Evolutionary conservation across 306 rosid species (phyloP).

Genomic region (Quercus gilva): DNA sequence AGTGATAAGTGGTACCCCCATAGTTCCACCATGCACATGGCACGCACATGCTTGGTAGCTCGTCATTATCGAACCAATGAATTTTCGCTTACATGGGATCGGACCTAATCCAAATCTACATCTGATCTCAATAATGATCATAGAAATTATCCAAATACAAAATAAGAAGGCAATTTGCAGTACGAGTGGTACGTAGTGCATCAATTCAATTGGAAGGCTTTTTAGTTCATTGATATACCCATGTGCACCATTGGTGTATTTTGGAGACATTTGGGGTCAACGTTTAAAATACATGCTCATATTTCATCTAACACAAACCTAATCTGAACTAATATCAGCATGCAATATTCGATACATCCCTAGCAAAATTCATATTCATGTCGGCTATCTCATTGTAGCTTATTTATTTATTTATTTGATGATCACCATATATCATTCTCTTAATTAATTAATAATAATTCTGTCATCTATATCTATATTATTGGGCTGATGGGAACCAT

Average conservation of each 20-base stretch:
- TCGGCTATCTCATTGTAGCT: slow-evolving; percentile 11
- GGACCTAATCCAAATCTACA: slow-evolving; percentile 22
- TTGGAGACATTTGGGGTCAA: slow-evolving; percentile 51
- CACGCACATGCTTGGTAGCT: slow-evolving; percentile 40
- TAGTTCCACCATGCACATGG: slow-evolving; percentile 45
- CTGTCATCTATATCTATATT: no score
- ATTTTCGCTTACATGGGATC: slow-evolving; percentile 10
- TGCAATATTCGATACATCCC: slow-evolving; percentile 1
- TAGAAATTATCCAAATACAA: not conserved
- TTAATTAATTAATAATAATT: no score
- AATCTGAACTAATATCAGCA: slow-evolving; percentile 15
- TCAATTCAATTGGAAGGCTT: not conserved
- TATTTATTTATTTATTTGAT: not conserved
- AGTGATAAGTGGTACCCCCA: slow-evolving; percentile 6
- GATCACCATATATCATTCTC: no score
- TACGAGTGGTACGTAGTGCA: not conserved
- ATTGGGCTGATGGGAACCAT: not conserved
- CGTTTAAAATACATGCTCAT: slow-evolving; percentile 11
- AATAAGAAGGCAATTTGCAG: not conserved
- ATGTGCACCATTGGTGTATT: slow-evolving; percentile 37
- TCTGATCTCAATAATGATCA: slow-evolving; percentile 11
- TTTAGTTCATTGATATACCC: slow-evolving; percentile 16
- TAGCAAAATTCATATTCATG: slow-evolving; percentile 24
- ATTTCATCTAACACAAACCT: slow-evolving; percentile 2
- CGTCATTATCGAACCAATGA: slow-evolving; percentile 32